Conservation (phyloP, 495 filamentous ascomycete genomes). For the Penicillium tannophilum region DNA sequence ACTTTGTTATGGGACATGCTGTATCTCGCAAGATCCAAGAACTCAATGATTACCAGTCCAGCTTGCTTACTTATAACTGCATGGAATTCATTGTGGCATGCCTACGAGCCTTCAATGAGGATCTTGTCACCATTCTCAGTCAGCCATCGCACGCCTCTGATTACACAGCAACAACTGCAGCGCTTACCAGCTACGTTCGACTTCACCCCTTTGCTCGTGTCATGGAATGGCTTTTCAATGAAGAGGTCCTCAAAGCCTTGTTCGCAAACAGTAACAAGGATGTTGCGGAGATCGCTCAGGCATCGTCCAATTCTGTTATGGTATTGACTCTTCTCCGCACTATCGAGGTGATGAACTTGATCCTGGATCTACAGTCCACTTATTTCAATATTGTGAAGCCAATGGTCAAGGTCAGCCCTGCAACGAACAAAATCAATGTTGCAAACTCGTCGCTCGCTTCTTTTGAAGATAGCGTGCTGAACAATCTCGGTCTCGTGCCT, state of each 20-base stretch:
- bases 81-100: conserved; percentile 76
- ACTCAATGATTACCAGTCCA: conserved; percentile 59
- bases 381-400: conserved; percentile 86
- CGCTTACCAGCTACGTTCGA: conserved; percentile 72
- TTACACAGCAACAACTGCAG: conserved; percentile 66
- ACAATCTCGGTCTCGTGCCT: conserved; percentile 72
- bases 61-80: conserved; percentile 72
- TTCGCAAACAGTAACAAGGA: conserved; percentile 77
- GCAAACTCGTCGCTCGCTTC: conserved; percentile 74
- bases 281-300: conserved; percentile 62
- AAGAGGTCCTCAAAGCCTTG: conserved; percentile 77
- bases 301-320: conserved; percentile 70
- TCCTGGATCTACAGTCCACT: conserved; percentile 85
- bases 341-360: conserved; percentile 76
- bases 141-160: conserved; percentile 73
- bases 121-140: conserved; percentile 80
- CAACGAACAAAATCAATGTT: conserved; percentile 48
- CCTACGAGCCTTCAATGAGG: conserved; percentile 85
- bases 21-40: conserved; percentile 65
- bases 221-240: conserved; percentile 97
- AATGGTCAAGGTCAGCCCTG: conserved; percentile 60
- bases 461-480: conserved; percentile 90
- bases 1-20: conserved; percentile 79
- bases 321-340: conserved; percentile 71
- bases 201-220: conserved; percentile 90